A percentile compares a stretch with the other conserved stretches of the same genome.
phyloP scores from a whole-genome alignment of 768 basidiomycete species.

The Panaeolus papilionaceus region DNA sequence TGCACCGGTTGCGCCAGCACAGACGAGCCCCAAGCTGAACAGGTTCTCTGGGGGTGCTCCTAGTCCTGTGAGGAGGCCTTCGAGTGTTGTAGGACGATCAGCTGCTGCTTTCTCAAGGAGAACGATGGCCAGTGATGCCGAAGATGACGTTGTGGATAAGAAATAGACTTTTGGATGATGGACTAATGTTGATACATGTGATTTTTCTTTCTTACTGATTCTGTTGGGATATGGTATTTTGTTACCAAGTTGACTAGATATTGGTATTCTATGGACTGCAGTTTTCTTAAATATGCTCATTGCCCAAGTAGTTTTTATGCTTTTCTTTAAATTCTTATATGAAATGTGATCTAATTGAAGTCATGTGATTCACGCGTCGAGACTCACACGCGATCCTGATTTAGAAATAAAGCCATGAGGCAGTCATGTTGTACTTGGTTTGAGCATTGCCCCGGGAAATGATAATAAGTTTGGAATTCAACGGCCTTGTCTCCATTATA shows the following conservation, averaged over 20 bases:
- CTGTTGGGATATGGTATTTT: background rate
- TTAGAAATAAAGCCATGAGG: conserved; percentile 15
- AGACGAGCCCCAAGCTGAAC: conserved; percentile 48
- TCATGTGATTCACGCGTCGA: conserved; percentile 7
- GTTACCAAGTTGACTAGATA: background rate
- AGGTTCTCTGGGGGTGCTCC: conserved; percentile 49
- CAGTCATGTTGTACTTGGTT: conserved; percentile 1
- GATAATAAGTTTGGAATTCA: background rate
- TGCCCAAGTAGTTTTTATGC: background rate
- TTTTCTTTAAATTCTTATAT: background rate
- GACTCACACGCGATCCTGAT: background rate
- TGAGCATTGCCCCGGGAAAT: background rate
- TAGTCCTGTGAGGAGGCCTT: conserved; percentile 49
- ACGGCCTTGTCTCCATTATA: no score
- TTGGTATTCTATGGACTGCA: conserved; percentile 13
- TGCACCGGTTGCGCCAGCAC: conserved; percentile 37
- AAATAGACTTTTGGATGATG: conserved; percentile 27
- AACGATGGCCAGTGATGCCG: conserved; percentile 86
- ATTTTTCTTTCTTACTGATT: background rate
- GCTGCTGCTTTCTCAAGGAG: conserved; percentile 65
- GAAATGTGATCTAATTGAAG: background rate
- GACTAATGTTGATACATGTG: background rate
- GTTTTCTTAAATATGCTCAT: conserved; percentile 1
- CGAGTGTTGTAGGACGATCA: conserved; percentile 55
- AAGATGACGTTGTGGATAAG: conserved; percentile 68